Conservation (phyloP, 257 asterid species). For the Ilex asprella region DNA sequence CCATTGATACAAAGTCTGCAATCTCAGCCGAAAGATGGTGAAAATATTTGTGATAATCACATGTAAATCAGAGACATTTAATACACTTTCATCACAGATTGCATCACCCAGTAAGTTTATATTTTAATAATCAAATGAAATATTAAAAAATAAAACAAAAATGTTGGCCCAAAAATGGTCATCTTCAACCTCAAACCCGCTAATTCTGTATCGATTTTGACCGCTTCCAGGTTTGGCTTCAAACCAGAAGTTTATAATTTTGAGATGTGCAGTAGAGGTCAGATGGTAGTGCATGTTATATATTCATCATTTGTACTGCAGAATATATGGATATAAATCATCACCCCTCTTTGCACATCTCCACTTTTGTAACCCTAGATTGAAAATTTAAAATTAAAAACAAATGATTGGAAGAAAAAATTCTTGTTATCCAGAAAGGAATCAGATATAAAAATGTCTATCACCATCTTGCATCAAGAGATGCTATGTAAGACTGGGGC, state of each 20-base stretch:
- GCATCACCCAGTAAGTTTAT: constrained; percentile 10
- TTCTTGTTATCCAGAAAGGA: neutral
- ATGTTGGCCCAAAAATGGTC: neutral
- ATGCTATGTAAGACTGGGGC: neutral
- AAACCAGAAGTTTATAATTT: neutral
- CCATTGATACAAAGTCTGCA: constrained; percentile 14
- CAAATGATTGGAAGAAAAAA: too few species aligned
- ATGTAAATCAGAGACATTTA: constrained; percentile 21
- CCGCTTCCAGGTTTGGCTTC: too few species aligned
- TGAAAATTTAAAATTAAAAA: neutral
- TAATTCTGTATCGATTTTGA: too few species aligned
- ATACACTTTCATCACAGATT: constrained; percentile 44
- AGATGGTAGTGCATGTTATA: constrained; percentile 83
- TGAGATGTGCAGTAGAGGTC: constrained; percentile 35
- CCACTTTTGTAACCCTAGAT: neutral
- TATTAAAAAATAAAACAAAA: neutral
- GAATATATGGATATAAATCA: constrained; percentile 45
- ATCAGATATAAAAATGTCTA: neutral
- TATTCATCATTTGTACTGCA: constrained; percentile 56
- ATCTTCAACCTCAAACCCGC: too few species aligned
- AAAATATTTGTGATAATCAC: constrained; percentile 39
- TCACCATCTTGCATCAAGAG: neutral
- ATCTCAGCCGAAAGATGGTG: constrained; percentile 95
- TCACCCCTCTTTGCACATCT: constrained; percentile 33
- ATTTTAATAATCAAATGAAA: neutral